Conservation (phyloP, 257 asterid genomes). For the Solanum etuberosum region DNA sequence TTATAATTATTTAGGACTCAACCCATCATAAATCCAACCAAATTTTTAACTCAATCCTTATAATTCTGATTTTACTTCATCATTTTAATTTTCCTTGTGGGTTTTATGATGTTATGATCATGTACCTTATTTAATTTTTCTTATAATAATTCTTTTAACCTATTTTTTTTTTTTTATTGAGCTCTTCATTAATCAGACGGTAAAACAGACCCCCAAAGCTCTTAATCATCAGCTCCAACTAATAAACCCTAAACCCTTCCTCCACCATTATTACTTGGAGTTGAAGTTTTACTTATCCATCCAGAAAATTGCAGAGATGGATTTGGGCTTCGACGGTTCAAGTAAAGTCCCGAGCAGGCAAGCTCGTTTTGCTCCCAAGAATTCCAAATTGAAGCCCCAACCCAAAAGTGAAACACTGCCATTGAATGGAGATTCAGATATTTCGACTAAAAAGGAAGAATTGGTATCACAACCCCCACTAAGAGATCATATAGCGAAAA, state of each 20-base stretch:
- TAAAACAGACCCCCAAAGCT: background rate
- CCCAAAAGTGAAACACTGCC: background rate
- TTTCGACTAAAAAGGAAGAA: conserved; percentile 27
- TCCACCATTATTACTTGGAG: background rate
- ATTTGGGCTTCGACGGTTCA: conserved; percentile 36
- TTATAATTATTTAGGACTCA: background rate
- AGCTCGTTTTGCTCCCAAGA: conserved; percentile 59
- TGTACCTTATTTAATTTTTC: background rate
- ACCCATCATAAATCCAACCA: background rate
- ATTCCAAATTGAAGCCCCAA: conserved; percentile 31
- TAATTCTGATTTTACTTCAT: background rate
- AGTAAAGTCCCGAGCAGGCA: conserved; percentile 19
- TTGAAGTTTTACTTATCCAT: background rate
- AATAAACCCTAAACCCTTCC: background rate
- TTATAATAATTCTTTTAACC: background rate
- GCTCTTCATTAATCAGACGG: background rate
- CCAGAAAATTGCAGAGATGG: conserved; percentile 36
- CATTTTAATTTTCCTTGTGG: too few species aligned
- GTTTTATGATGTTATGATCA: background rate
- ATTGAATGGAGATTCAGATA: background rate
- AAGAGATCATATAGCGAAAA: background rate
- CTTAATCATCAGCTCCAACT: conserved; percentile 11
- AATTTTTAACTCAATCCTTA: background rate
- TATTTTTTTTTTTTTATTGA: too few species aligned
- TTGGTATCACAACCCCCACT: conserved; percentile 2